Conservation (phyloP, 1,139 yeast species). For the Suhomyces guaymorum region DNA sequence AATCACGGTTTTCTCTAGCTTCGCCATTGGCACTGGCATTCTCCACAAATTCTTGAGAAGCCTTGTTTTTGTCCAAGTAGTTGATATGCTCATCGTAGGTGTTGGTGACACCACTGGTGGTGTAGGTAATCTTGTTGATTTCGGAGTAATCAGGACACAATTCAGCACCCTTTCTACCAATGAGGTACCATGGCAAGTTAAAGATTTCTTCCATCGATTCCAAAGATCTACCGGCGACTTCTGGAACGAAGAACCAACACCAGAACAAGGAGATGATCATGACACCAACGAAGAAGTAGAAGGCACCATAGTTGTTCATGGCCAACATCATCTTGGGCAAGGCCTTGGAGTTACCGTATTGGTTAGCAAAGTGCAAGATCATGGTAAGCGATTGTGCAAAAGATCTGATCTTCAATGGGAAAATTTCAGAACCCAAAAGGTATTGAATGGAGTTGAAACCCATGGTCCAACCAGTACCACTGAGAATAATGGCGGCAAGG, state of each 20-base stretch:
- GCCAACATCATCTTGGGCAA: conserved; percentile 52
- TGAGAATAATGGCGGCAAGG: conserved; percentile 51
- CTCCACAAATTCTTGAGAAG: conserved; percentile 16
- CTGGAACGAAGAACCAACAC: conserved; percentile 57
- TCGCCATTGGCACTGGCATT: conserved; percentile 10
- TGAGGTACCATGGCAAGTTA: conserved; percentile 58
- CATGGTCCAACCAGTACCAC: conserved; percentile 63
- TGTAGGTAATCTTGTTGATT: conserved; percentile 31
- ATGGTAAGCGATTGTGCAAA: conserved; percentile 56
- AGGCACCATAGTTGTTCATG: conserved; percentile 53
- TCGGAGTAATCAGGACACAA: conserved; percentile 58
- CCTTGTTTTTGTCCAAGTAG: conserved; percentile 19
- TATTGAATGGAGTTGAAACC: conserved; percentile 65
- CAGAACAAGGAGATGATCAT: conserved; percentile 43
- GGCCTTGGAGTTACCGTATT: conserved; percentile 61
- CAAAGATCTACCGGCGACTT: conserved; percentile 53
- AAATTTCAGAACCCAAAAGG: conserved; percentile 57
- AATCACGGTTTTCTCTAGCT: neutral
- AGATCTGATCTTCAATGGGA: conserved; percentile 56
- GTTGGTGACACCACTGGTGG: conserved; percentile 19
- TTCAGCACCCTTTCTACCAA: conserved; percentile 54
- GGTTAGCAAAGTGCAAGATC: conserved; percentile 61
- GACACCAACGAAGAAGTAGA: conserved; percentile 54
- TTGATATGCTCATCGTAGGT: conserved; percentile 23
- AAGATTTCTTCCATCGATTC: conserved; percentile 61